These are phyloP conservation scores for Vanderwaltozyma verrucispora DNA, from an alignment of 805 yeast species.

Conservation along the genomic window DNA sequence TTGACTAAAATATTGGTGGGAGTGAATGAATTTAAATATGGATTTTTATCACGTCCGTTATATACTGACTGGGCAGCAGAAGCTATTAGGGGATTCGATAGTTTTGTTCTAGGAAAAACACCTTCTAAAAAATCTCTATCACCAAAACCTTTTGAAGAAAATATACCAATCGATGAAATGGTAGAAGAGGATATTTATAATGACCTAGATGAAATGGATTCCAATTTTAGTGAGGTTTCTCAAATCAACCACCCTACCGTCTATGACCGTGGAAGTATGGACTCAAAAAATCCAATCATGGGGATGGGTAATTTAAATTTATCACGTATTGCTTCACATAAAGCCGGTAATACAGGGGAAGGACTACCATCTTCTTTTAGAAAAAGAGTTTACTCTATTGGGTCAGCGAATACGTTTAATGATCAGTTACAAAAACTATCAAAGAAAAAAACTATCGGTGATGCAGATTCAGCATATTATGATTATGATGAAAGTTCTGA, in stretches of 20 bases:
- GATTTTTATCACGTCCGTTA: constrained; percentile 40
- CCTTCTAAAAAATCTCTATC: constrained; percentile 1
- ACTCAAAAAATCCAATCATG: neutral
- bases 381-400: constrained; percentile 30
- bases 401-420: constrained; percentile 12
- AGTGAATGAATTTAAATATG: constrained; percentile 39
- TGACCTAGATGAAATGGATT: neutral
- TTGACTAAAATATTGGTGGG: constrained; percentile 37
- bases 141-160: constrained; percentile 3
- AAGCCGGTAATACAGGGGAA: constrained; percentile 7
- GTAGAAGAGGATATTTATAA: constrained; percentile 4
- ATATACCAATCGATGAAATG: constrained; percentile 7
- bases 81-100: constrained; percentile 31
- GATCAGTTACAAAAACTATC: constrained; percentile 3
- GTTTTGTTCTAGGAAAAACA: neutral
- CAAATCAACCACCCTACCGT: constrained; percentile 4
- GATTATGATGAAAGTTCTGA: constrained; percentile 15
- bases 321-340: constrained; percentile 24
- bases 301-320: constrained; percentile 9
- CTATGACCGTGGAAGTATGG: constrained; percentile 1
- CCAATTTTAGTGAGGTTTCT: neutral
- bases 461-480: constrained; percentile 1
- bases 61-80: constrained; percentile 34
- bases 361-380: constrained; percentile 25
- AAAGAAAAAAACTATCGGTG: constrained; percentile 13